Conservation (phyloP, 257 asterid genomes). For the Craterostigma plantagineum region DNA sequence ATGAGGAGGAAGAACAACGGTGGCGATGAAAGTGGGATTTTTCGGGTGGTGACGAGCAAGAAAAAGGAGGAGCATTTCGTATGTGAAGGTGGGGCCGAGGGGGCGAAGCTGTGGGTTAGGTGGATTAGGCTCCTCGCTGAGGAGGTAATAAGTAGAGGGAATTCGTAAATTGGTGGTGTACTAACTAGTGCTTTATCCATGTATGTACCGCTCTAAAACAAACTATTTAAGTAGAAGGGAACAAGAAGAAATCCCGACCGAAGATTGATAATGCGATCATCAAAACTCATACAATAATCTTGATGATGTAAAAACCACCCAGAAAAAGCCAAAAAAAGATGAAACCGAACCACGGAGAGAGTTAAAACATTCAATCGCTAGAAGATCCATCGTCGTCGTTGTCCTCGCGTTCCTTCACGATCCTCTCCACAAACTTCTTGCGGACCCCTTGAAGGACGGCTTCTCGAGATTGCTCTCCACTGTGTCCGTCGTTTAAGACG, state of each 20-base stretch:
- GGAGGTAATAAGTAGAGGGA: slow-evolving; percentile 4
- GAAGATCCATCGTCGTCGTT: slow-evolving; percentile 62
- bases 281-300: too few species aligned
- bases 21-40: slow-evolving; percentile 28
- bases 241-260: too few species aligned
- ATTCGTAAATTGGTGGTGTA: too few species aligned
- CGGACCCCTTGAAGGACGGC: slow-evolving; percentile 71
- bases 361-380: slow-evolving; percentile 29
- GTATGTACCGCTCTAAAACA: too few species aligned
- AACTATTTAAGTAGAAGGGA: too few species aligned
- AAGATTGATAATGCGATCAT: too few species aligned
- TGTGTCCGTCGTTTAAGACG: slow-evolving; percentile 67
- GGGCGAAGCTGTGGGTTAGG: slow-evolving; percentile 28
- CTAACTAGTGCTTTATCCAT: too few species aligned
- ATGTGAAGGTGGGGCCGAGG: too few species aligned
- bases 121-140: slow-evolving; percentile 16
- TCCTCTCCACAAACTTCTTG: slow-evolving; percentile 77
- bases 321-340: too few species aligned
- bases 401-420: slow-evolving; percentile 57
- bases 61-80: slow-evolving; percentile 59
- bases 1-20: slow-evolving; percentile 35
- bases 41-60: slow-evolving; percentile 39
- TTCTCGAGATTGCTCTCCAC: slow-evolving; percentile 51
- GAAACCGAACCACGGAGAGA: too few species aligned
- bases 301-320: too few species aligned